These are phyloP conservation scores for Breynia disticha DNA, from an alignment of 441 rosid species.

Conservation along the genomic window DNA sequence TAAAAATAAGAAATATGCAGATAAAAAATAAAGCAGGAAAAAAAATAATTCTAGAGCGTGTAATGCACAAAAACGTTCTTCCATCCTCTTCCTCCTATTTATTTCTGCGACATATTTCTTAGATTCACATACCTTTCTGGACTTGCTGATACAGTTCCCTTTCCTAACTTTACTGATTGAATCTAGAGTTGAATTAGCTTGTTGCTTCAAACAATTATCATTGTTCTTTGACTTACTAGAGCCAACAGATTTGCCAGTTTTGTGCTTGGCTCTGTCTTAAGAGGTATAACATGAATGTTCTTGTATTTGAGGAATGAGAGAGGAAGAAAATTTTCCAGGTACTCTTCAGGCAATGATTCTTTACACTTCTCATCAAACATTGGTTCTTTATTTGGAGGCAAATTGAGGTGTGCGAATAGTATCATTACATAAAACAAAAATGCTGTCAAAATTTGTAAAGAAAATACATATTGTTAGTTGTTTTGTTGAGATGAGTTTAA, in stretches of 20 bases:
- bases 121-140: slow-evolving; percentile 29
- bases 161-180: slow-evolving; percentile 7
- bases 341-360: slow-evolving; percentile 24
- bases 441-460: background rate
- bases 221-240: slow-evolving; percentile 11
- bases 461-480: slow-evolving; percentile 32
- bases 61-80: slow-evolving; percentile 38
- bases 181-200: slow-evolving; percentile 10
- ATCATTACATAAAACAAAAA: background rate
- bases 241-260: no score
- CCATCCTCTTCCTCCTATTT: slow-evolving; percentile 60
- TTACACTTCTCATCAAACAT: slow-evolving; percentile 12
- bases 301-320: slow-evolving; percentile 20
- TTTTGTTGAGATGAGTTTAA: slow-evolving; percentile 57
- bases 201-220: slow-evolving; percentile 18
- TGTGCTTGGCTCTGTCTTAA: slow-evolving; percentile 18
- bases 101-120: slow-evolving; percentile 78
- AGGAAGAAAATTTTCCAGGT: slow-evolving; percentile 18
- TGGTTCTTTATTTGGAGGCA: slow-evolving; percentile 23
- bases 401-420: slow-evolving; percentile 25
- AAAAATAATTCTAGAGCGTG: no score
- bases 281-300: slow-evolving; percentile 13
- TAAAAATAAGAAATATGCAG: slow-evolving; percentile 19
- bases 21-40: no score
- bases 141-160: slow-evolving; percentile 68